These are phyloP conservation scores for Chytriomyces confervae DNA, from an alignment of 192 early-diverging fungal species.

Conservation along the genomic window DNA sequence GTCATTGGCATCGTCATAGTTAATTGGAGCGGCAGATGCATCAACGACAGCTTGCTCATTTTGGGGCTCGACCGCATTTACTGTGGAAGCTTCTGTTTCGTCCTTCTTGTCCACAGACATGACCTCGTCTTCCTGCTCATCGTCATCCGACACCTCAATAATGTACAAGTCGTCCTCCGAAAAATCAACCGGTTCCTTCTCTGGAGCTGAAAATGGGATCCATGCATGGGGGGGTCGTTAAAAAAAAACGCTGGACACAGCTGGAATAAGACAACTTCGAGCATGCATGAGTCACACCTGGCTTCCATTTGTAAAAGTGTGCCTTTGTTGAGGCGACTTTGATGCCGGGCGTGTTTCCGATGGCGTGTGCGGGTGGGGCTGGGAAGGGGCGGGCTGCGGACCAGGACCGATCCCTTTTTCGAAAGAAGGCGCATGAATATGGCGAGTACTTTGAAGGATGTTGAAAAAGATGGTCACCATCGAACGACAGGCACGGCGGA, in stretches of 20 bases:
- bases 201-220: conserved; percentile 1
- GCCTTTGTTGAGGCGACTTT: conserved; percentile 28
- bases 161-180: conserved; percentile 32
- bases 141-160: conserved; percentile 10
- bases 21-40: not conserved
- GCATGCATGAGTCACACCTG: not conserved
- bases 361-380: conserved; percentile 30
- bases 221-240: too few relatives aligned
- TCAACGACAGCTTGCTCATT: too few relatives aligned
- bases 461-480: conserved; percentile 9
- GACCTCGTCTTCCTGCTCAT: not conserved
- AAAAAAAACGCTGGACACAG: too few relatives aligned
- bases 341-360: conserved; percentile 34
- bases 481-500: conserved; percentile 12
- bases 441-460: not conserved
- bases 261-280: not conserved
- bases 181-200: conserved; percentile 34
- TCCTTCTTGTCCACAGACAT: conserved; percentile 16
- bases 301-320: conserved; percentile 28
- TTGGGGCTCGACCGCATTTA: not conserved
- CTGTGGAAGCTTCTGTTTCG: not conserved
- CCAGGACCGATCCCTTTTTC: conserved; percentile 22
- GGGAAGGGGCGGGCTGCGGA: conserved; percentile 13
- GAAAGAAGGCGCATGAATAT: not conserved
- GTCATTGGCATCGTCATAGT: not conserved